phyloP scores from a whole-genome alignment of 2,329 filamentous ascomycete species.

The Alternaria sp. region DNA sequence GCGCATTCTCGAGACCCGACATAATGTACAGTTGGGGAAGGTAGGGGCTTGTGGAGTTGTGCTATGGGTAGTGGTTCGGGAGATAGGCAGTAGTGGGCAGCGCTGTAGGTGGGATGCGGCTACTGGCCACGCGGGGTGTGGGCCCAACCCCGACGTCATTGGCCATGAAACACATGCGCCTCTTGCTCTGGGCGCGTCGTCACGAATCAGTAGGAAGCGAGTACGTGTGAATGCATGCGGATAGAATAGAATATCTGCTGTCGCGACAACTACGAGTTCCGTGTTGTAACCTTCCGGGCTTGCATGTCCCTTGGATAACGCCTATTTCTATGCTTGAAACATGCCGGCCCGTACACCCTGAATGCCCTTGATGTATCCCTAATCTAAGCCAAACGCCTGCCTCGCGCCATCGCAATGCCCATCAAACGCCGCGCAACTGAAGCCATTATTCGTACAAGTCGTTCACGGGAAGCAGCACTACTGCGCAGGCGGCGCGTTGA shows the following conservation, averaged over 20 bases:
- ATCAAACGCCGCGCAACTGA: constrained; percentile 35
- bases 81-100: constrained; percentile 20
- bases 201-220: constrained; percentile 13
- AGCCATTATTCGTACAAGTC: constrained; percentile 20
- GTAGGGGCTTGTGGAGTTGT: constrained; percentile 16
- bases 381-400: constrained; percentile 37
- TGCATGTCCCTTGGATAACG: constrained; percentile 6
- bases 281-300: constrained; percentile 1
- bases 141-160: constrained; percentile 32
- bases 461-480: constrained; percentile 26
- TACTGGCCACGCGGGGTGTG: constrained; percentile 37
- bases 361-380: constrained; percentile 21
- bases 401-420: constrained; percentile 21
- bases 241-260: neutral
- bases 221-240: neutral
- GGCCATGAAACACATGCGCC: constrained; percentile 2
- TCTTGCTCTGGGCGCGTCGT: constrained; percentile 8
- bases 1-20: constrained; percentile 68
- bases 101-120: constrained; percentile 31
- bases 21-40: constrained; percentile 47
- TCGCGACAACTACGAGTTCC: neutral
- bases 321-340: constrained; percentile 14
- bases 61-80: constrained; percentile 19
- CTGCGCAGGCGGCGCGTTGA: constrained; percentile 60
- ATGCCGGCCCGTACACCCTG: constrained; percentile 11